Evolutionary conservation across 306 rosid genomes (phyloP), one percentile per base, ranked within the genome.

Genomic region (Urtica urens): DNA sequence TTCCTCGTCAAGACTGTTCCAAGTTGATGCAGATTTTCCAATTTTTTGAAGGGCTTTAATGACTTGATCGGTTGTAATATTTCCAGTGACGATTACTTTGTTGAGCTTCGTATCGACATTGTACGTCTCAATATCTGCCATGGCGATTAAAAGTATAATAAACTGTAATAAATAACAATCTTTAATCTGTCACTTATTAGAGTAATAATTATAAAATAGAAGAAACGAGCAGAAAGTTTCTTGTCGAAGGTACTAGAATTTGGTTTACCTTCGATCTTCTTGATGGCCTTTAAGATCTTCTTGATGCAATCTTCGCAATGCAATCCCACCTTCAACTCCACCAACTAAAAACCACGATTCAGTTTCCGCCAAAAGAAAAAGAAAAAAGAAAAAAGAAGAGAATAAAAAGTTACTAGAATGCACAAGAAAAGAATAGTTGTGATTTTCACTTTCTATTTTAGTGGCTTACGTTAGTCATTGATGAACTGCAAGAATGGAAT

Each of bases 291-390:
- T 53, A 78, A 71, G 62, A 88, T 83, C 68, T 83, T 83, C 83
- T 78, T 83, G 65, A 84, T 83, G 56, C 97, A 88, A 18, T 88
- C 84, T 4, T 74, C 83, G 23, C 97, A 81, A 63, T 88, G 93
- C 67, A 83, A 68, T 5, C 76, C 81, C 48, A 88, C 93, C 75
- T 76, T 88, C 72, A 88, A 62, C 63, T 88, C 96, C 67, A 88
- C 95, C 62, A 81, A 78, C 90, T 83, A 25, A 43, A 18, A 26
- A 14, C 14, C 25, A 13, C n/a, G 35, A 35, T 7, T 9, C 13
- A 14, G 13, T 6, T 25, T 11, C 53, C 37, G n/a, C 11, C 18
- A 10, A n/a, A n/a, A n/a, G n/a, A 30, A 30, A 6, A 18, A 19
- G 3, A 5, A 10, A 11, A 16, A 11, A 31, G 23, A 6, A 19